Conservation (phyloP, 805 yeast species). For the Komagataella pastoris region DNA sequence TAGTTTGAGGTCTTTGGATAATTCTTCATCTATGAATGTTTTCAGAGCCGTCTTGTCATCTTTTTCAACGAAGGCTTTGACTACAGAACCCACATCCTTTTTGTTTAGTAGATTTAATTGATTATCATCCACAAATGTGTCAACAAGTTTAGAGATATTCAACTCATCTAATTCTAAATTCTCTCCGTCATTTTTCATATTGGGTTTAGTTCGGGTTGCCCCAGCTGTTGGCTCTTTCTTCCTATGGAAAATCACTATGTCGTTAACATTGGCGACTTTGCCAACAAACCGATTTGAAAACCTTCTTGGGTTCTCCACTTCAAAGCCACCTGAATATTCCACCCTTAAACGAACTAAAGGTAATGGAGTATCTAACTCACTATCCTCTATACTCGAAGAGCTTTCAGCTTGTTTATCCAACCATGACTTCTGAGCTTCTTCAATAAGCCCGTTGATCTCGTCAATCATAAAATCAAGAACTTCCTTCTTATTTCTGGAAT, state of each 20-base stretch:
- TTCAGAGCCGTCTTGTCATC: slow-evolving; percentile 69
- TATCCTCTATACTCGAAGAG: slow-evolving; percentile 9
- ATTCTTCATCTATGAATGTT: slow-evolving; percentile 45
- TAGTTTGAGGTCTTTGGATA: slow-evolving; percentile 35
- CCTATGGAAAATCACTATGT: slow-evolving; percentile 61
- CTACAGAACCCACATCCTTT: slow-evolving; percentile 58
- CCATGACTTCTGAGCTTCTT: slow-evolving; percentile 41
- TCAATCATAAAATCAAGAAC: slow-evolving; percentile 45
- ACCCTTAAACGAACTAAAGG: slow-evolving; percentile 77
- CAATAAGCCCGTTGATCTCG: slow-evolving; percentile 57
- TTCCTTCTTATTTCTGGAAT: slow-evolving; percentile 43
- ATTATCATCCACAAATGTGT: slow-evolving; percentile 46
- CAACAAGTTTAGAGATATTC: slow-evolving; percentile 50
- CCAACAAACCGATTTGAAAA: slow-evolving; percentile 89
- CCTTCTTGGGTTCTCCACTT: slow-evolving; percentile 81
- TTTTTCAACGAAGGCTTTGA: slow-evolving; percentile 60
- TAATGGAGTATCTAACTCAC: slow-evolving; percentile 38
- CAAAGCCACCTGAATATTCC: slow-evolving; percentile 83
- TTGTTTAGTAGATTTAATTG: slow-evolving; percentile 63
- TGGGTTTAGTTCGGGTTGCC: slow-evolving; percentile 1
- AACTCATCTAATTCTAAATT: slow-evolving; percentile 20
- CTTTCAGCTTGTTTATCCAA: slow-evolving; percentile 14
- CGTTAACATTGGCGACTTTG: slow-evolving; percentile 80
- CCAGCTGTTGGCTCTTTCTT: slow-evolving; percentile 21
- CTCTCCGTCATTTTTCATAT: slow-evolving; percentile 5